Evolutionary conservation across 2,329 filamentous ascomycete species (phyloP), one percentile per base, ranked within the genome.

Genomic region (Penicillium griseofulvum): DNA sequence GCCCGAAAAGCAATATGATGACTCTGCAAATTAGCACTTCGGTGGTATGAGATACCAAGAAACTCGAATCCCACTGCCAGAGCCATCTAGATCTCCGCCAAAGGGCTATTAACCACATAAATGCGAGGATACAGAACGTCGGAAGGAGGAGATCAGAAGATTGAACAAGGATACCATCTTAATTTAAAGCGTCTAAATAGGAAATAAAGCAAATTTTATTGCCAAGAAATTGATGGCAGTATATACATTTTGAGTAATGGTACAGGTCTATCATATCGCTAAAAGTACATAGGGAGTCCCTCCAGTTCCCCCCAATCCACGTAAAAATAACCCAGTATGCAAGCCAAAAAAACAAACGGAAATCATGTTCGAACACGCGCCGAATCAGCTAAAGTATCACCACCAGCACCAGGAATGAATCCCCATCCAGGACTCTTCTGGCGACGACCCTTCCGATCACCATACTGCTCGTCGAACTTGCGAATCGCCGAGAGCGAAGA

Each of bases 381-480:
- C 11, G 72, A 69, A 50, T 78, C 74, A 17, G 66, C 54, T 22
- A 56, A 64, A 41, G 66, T 56, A 29, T 73, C 69, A 9, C 70
- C 66, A 19, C 68, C 66, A 19, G 59, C 62, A 2, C 73, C 73
- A 19, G 72, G 71, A 45, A 68, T 71, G 64, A 84, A 84, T 4
- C 82, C 82, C 71, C 79, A 81, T 0, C 76, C 75, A 10, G 71
- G 63, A 26, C 72, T 84, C 72, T 83, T 86, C 69, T 83, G 84
- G 68, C 84, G 82, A 63, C 83, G 83, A 1, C 82, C 84, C 67
- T 85, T 87, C 34, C 87, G 83, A 69, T 96, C 91, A 26, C 94
- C 93, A 71, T 92, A 99, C 71, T 93, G 89, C 75, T 96, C 90
- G 70, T 99, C 94, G 68, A 97, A 99, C 75, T 95, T 95, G 65